Evolutionary conservation across 2,329 filamentous ascomycete species (phyloP), one percentile per base, ranked within the genome.

Genomic region (Cladorrhinum sp.): DNA sequence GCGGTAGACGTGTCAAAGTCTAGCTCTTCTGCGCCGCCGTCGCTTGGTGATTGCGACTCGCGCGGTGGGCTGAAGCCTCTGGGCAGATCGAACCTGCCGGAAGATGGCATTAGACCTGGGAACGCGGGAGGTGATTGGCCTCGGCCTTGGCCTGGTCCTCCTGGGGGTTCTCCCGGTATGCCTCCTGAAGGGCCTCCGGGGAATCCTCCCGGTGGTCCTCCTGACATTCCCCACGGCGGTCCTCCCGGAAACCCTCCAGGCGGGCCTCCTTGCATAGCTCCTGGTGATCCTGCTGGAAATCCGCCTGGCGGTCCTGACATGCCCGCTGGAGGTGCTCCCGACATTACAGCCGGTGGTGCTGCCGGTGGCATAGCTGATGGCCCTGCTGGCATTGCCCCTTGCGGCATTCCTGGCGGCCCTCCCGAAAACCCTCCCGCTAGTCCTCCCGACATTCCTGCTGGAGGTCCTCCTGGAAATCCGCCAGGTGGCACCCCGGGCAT

Each of bases 1-100:
- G 81, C 78, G 2, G 89, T 90, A 51, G 85, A 85, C 2, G 79
- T 75, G 54, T 88, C 83, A 1, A 91, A 79, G 65, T 90, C 85
- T 5, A 78, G 66, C 5, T 86, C 82, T 22, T 85, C 80, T 25
- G 72, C 72, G 4, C 70, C 67, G n/a, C 71, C 71, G 12, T 79
- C 79, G 62, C 70, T 75, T 22, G 75, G 71, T 0, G 80, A 78
- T 0, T 79, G 76, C 4, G 67, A 32, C 7, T 76, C 71, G 16
- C 76, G 73, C 0, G 80, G 79, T 1, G 82, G 81, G 45, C 77
- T 82, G 67, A 86, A 85, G 0, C 83, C 83, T 66, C 78, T 78
- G 1, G 84, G 84, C 1, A 79, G 75, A 1, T 75, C 74, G 50
- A 85, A 77, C 20, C 76, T 78, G 8, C 78, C 79, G 18, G 78